A percentile compares a stretch with the other conserved stretches of the same genome.
phyloP scores from a whole-genome alignment of 768 basidiomycete genomes.

The Agrocybe pediades region DNA sequence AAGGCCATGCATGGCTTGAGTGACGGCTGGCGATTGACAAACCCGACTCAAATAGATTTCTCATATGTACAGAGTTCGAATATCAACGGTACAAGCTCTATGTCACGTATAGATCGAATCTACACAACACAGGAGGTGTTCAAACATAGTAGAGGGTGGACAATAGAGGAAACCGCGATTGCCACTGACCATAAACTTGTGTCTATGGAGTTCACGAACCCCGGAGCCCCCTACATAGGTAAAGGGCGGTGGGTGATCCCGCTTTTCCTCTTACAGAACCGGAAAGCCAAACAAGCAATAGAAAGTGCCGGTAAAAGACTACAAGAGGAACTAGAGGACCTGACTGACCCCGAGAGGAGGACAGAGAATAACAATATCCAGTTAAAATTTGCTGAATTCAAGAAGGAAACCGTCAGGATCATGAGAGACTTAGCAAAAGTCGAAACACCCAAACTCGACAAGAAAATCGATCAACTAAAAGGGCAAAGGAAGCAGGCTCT shows the following conservation, averaged over 20 bases:
- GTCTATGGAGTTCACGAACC: slow-evolving; percentile 18
- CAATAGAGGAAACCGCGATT: slow-evolving; percentile 20
- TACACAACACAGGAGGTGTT: slow-evolving; percentile 22
- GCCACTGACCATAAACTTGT: slow-evolving; percentile 34
- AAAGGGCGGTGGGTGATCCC: slow-evolving; percentile 34
- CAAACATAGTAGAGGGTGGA: slow-evolving; percentile 22
- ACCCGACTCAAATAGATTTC: slow-evolving; percentile 23
- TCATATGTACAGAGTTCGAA: slow-evolving; percentile 23
- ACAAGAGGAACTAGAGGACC: not conserved
- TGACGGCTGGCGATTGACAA: slow-evolving; percentile 35
- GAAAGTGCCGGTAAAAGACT: not conserved
- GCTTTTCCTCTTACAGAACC: not conserved
- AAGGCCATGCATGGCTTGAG: slow-evolving; percentile 17
- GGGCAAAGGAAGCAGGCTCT: not conserved
- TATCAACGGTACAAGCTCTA: slow-evolving; percentile 4
- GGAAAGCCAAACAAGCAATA: slow-evolving; percentile 20
- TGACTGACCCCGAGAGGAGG: not conserved
- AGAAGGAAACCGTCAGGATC: not conserved
- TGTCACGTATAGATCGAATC: slow-evolving; percentile 38
- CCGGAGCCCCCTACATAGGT: slow-evolving; percentile 25
- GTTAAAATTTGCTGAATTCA: not conserved
- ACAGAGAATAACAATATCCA: not conserved
- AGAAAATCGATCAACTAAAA: not conserved
- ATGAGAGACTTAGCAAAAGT: not conserved
- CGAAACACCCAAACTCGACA: not conserved